These are phyloP conservation scores for Cyberlindnera americana DNA, from an alignment of 805 yeast genomes.

Conservation along the genomic window DNA sequence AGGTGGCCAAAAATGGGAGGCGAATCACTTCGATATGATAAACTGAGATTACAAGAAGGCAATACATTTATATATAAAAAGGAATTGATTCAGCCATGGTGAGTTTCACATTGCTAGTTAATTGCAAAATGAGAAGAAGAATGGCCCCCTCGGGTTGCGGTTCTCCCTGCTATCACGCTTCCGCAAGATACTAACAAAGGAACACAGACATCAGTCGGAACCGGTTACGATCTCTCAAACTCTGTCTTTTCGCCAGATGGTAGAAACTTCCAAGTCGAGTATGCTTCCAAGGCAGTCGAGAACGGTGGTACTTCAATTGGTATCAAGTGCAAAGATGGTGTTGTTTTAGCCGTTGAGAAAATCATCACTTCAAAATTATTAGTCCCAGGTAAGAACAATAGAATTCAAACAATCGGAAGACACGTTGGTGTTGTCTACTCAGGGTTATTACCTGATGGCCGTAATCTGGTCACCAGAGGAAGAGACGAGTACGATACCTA, in stretches of 20 bases:
- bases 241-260: slow-evolving; percentile 90
- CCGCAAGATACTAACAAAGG: background rate
- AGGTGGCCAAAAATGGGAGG: too few species aligned
- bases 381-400: slow-evolving; percentile 83
- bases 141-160: too few species aligned
- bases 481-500: slow-evolving; percentile 86
- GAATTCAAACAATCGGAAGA: slow-evolving; percentile 90
- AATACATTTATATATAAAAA: too few species aligned
- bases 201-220: slow-evolving; percentile 84
- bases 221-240: slow-evolving; percentile 97
- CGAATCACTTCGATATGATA: too few species aligned
- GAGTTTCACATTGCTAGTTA: too few species aligned
- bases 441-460: slow-evolving; percentile 94
- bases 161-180: too few species aligned
- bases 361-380: slow-evolving; percentile 79
- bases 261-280: slow-evolving; percentile 95
- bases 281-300: slow-evolving; percentile 96
- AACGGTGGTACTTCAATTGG: slow-evolving; percentile 96
- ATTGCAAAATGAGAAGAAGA: too few species aligned
- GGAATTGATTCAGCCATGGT: too few species aligned
- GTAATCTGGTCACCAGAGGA: slow-evolving; percentile 87
- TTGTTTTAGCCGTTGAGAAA: slow-evolving; percentile 97
- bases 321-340: slow-evolving; percentile 86
- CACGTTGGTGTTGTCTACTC: slow-evolving; percentile 95
- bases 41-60: too few species aligned